Base-by-base conservation (phyloP, 2,329 filamentous ascomycete genomes). In the Aaosphaeria pasadenensis region DNA sequence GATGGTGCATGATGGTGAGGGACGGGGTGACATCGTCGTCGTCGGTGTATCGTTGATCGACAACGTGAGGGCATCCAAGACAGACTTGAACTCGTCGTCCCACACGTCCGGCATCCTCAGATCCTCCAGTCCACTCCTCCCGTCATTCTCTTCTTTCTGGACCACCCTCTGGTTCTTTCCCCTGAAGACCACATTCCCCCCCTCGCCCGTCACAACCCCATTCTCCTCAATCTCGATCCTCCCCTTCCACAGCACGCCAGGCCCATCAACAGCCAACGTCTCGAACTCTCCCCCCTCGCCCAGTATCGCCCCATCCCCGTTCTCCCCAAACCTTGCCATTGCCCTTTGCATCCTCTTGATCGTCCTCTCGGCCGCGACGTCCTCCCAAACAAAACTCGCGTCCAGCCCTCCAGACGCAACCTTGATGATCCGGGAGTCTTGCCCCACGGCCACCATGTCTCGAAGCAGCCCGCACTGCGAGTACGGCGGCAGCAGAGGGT, bases 261-360 rank as follows among this genome's bases (percentile, higher is more conserved):
- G 92, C 7, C 92, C 94, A 70, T 91, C 84, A 33, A 97, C 64
- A 40, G 94, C 90, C 45, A 97, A 74, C 30, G 91, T 97, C 78
- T 97, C 94, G 70, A 95, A 97, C 74, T 97, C 94, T 4, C 94
- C 94, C 5, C 94, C 94, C 68, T 97, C 94, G 1, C 94, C 94
- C 13, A 97, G 73, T 7, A 91, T 83, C 6, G 88, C 87, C 0
- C 88, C 90, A 53, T 78, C 74, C 51, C 81, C 75, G 61, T 73
- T 74, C 52, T 79, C 73, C 40, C 87, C 87, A 71, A 95, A 95
- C 53, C 83, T 79, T 43, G 76, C 73, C 65, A 89, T 77, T 1
- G 83, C 76, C 52, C 74, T 77, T 30, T 74, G 70, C 45, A 87
- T 61, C 39, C 72, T 71, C 44, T 59, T 63, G 46, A 80, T 71